Conservation (phyloP, 495 filamentous ascomycete genomes). For the Tetracladium marchalianum region DNA sequence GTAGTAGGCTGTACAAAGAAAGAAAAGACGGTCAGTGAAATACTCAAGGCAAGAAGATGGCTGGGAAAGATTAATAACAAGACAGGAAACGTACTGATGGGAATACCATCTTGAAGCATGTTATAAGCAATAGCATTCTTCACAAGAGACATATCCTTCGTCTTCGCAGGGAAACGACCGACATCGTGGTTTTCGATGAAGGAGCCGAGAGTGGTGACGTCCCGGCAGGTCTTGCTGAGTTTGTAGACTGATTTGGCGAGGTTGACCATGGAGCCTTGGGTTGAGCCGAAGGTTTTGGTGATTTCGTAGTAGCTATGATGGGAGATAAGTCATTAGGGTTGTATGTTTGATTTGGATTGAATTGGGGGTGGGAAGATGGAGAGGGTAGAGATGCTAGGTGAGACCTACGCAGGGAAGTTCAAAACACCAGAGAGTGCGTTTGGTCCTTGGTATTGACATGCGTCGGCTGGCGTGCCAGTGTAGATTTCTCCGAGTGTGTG, state of each 20-base stretch:
- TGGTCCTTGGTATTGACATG: constrained; percentile 53
- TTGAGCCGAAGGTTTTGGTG: constrained; percentile 49
- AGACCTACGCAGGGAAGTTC: constrained; percentile 54
- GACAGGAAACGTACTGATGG: constrained; percentile 30
- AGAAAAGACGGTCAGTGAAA: too few species aligned
- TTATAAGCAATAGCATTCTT: constrained; percentile 64
- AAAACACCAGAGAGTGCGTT: constrained; percentile 47
- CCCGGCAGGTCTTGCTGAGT: constrained; percentile 43
- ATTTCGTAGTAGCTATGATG: constrained; percentile 49
- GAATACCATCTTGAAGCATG: constrained; percentile 60
- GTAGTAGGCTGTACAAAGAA: constrained; percentile 34
- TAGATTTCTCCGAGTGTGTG: constrained; percentile 63
- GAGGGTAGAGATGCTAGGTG: background rate
- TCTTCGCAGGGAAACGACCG: constrained; percentile 50
- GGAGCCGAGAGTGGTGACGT: constrained; percentile 56
- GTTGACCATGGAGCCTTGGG: constrained; percentile 44
- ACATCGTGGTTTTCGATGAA: constrained; percentile 81
- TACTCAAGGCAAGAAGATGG: too few species aligned
- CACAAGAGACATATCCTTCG: constrained; percentile 44
- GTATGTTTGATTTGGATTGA: background rate
- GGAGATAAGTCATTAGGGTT: too few species aligned
- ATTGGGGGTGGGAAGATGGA: background rate
- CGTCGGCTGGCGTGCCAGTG: constrained; percentile 48
- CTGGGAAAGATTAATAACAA: too few species aligned
- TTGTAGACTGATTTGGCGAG: constrained; percentile 50